Percentiles rank a stretch among this genome's conserved stretches.
Conservation (phyloP, 2,329 filamentous ascomycete species). For the Ilyonectria sp. region DNA sequence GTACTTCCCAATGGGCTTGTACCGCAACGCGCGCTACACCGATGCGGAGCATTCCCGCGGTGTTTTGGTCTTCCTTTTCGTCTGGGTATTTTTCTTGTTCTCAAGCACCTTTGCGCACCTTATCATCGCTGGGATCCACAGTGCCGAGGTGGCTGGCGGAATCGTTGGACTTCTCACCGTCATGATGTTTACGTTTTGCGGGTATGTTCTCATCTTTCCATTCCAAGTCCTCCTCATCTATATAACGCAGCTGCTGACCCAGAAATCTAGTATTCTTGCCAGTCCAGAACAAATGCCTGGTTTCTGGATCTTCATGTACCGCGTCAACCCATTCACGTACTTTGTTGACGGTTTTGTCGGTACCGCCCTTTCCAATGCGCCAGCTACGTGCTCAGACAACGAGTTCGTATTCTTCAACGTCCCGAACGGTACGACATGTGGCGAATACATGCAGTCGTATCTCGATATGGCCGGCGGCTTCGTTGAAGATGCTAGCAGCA, state of each 20-base stretch:
- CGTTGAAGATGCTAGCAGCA: neutral
- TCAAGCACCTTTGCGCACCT: conserved; percentile 75
- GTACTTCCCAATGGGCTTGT: conserved; percentile 77
- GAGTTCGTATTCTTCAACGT: conserved; percentile 6
- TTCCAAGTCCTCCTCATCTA: neutral
- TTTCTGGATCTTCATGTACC: conserved; percentile 26
- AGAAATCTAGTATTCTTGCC: neutral
- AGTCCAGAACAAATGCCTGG: conserved; percentile 4
- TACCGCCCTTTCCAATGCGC: neutral
- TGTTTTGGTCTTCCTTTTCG: conserved; percentile 73
- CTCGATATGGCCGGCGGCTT: neutral
- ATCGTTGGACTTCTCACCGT: conserved; percentile 75
- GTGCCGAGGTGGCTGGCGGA: conserved; percentile 74
- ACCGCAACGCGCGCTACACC: conserved; percentile 68
- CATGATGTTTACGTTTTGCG: conserved; percentile 70
- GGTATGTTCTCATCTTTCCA: conserved; percentile 12
- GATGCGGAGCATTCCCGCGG: conserved; percentile 63
- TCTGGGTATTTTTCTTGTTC: conserved; percentile 75
- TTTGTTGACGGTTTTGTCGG: conserved; percentile 14
- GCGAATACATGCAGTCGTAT: conserved; percentile 11
- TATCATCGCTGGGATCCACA: conserved; percentile 74
- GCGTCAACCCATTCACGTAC: conserved; percentile 17
- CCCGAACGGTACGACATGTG: neutral
- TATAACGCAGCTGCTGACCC: neutral
- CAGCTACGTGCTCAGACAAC: neutral